Percentiles rank a stretch among this genome's conserved stretches.
Conservation (phyloP, 1,284 basidiomycete species). For the Coriolopsis trogii region DNA sequence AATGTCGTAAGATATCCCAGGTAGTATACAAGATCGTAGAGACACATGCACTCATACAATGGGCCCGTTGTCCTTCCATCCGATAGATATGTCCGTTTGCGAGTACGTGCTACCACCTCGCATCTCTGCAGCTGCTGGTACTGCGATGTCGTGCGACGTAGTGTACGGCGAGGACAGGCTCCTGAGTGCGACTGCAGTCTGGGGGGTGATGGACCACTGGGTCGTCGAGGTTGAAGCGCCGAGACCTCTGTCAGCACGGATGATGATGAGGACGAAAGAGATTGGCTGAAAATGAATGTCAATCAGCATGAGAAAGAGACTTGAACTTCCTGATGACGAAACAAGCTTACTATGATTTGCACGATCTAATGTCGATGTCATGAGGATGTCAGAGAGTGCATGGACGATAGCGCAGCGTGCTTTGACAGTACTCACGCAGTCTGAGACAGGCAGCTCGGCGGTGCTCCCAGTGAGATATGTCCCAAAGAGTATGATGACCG, state of each 20-base stretch:
- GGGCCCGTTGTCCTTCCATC: no score
- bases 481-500: background rate
- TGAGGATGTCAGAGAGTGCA: background rate
- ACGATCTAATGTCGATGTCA: background rate
- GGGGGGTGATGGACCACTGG: background rate
- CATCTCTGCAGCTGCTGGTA: no score
- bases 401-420: background rate
- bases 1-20: no score
- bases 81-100: no score
- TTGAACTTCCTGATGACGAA: background rate
- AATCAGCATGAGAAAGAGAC: background rate
- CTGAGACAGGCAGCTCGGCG: background rate
- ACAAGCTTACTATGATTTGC: background rate
- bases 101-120: no score
- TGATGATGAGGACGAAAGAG: slow-evolving; percentile 7
- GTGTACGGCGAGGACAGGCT: no score
- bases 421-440: background rate
- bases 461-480: background rate
- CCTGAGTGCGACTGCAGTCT: background rate
- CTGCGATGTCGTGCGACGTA: no score
- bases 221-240: background rate
- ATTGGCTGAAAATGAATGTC: background rate
- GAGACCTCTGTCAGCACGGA: background rate
- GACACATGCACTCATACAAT: no score
- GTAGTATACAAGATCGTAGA: no score